These are phyloP conservation scores for Colletotrichum cordylinicola DNA, from an alignment of 2,329 filamentous ascomycete species.

Conservation along the genomic window DNA sequence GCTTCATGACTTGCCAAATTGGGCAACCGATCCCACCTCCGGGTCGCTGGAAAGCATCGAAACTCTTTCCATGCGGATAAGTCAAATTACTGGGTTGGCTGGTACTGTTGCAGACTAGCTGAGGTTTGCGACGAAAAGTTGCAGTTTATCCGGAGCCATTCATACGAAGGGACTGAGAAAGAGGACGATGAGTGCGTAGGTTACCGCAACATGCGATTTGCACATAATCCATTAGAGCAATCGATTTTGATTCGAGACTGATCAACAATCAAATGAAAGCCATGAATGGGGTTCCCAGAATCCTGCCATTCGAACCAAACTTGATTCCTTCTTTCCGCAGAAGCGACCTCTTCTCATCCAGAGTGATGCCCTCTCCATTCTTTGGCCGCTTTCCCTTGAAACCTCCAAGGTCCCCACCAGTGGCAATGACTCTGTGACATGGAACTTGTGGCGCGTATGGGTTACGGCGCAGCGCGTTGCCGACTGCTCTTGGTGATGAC, in stretches of 20 bases:
- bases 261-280: slow-evolving; percentile 40
- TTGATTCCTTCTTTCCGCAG: slow-evolving; percentile 68
- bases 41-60: background rate
- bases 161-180: background rate
- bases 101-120: background rate
- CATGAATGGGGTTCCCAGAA: slow-evolving; percentile 62
- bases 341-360: slow-evolving; percentile 68
- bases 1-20: background rate
- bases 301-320: slow-evolving; percentile 64
- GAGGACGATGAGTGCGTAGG: background rate
- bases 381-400: slow-evolving; percentile 96
- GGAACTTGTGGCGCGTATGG: slow-evolving; percentile 84
- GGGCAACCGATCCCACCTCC: background rate
- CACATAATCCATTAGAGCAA: background rate
- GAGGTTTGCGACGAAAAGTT: background rate
- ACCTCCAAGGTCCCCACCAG: slow-evolving; percentile 74
- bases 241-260: background rate
- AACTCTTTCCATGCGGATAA: background rate
- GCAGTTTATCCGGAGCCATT: background rate
- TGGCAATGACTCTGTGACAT: slow-evolving; percentile 81
- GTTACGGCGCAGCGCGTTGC: slow-evolving; percentile 78
- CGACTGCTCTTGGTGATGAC: slow-evolving; percentile 78
- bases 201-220: background rate
- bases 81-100: background rate
- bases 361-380: slow-evolving; percentile 66